Conservation (phyloP, 495 filamentous ascomycete genomes). For the Penicillium maclennaniae region DNA sequence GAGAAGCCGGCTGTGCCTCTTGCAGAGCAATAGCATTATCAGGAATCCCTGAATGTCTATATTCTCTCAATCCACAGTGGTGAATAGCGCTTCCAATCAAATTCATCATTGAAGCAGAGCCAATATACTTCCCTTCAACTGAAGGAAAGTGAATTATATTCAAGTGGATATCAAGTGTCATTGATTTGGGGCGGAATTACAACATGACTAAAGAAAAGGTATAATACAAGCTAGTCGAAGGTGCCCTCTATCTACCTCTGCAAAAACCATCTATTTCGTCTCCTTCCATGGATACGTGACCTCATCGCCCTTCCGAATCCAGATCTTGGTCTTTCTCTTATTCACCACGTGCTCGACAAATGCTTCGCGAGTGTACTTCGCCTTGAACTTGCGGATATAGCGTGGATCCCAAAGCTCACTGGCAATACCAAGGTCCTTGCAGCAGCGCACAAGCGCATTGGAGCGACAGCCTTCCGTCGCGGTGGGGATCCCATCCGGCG, state of each 20-base stretch:
- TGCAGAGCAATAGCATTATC: too few species aligned
- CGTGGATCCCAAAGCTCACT: constrained; percentile 96
- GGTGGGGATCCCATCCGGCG: constrained; percentile 87
- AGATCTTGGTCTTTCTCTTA: constrained; percentile 87
- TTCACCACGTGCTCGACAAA: constrained; percentile 77
- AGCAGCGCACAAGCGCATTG: constrained; percentile 93
- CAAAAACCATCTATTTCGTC: constrained; percentile 33
- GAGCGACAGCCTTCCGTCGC: constrained; percentile 96
- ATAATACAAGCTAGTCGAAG: not conserved
- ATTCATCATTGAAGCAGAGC: too few species aligned
- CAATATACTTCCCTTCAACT: too few species aligned
- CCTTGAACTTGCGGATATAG: constrained; percentile 72
- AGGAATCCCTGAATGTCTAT: too few species aligned
- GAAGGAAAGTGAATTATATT: too few species aligned
- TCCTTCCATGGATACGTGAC: constrained; percentile 79
- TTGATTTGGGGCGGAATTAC: not conserved
- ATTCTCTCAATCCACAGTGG: too few species aligned
- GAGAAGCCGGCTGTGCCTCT: too few species aligned
- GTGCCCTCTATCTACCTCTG: not conserved
- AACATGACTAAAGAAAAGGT: not conserved
- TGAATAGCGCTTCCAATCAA: too few species aligned
- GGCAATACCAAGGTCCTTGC: constrained; percentile 94
- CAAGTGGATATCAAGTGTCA: not conserved
- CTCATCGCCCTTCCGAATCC: constrained; percentile 78
- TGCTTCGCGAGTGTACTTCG: constrained; percentile 67